These are phyloP conservation scores for Phytophthora megakarya DNA, from an alignment of 352 stramenopile species.

Conservation along the genomic window DNA sequence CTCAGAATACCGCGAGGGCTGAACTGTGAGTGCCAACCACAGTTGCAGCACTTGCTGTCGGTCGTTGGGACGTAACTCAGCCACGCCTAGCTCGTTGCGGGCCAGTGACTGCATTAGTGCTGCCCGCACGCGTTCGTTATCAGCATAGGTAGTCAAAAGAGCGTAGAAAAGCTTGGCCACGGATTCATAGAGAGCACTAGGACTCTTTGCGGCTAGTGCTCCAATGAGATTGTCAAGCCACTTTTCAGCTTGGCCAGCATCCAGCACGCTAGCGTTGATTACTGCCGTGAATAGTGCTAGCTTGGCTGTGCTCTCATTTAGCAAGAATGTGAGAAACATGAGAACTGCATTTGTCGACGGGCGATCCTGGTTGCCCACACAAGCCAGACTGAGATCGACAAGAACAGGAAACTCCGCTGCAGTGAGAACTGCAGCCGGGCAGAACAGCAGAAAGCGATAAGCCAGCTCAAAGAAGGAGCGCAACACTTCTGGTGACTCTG, in stretches of 20 bases:
- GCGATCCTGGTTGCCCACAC: conserved; percentile 69
- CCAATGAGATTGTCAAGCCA: conserved; percentile 57
- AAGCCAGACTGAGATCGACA: conserved; percentile 62
- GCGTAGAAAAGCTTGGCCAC: conserved; percentile 60
- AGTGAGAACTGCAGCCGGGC: conserved; percentile 62
- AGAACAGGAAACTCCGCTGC: conserved; percentile 61
- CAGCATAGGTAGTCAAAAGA: conserved; percentile 48
- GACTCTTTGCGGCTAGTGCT: conserved; percentile 56
- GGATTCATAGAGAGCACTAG: conserved; percentile 63
- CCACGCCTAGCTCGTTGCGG: conserved; percentile 44
- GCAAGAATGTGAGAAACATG: conserved; percentile 65
- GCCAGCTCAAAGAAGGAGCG: conserved; percentile 70
- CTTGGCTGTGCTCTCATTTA: conserved; percentile 60
- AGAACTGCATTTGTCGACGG: conserved; percentile 69
- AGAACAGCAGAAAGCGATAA: conserved; percentile 76
- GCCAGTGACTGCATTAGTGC: conserved; percentile 43
- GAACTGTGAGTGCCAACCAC: conserved; percentile 59
- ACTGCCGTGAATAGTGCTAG: conserved; percentile 42
- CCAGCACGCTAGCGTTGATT: conserved; percentile 58
- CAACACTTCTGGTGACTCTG: conserved; percentile 63
- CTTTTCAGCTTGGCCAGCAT: conserved; percentile 45
- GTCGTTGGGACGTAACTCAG: conserved; percentile 44
- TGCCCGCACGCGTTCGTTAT: conserved; percentile 37
- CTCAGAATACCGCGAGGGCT: conserved; percentile 57
- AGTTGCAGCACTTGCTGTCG: conserved; percentile 58